Evolutionary conservation across 257 asterid genomes (phyloP).

Genomic region (Rhazya stricta): DNA sequence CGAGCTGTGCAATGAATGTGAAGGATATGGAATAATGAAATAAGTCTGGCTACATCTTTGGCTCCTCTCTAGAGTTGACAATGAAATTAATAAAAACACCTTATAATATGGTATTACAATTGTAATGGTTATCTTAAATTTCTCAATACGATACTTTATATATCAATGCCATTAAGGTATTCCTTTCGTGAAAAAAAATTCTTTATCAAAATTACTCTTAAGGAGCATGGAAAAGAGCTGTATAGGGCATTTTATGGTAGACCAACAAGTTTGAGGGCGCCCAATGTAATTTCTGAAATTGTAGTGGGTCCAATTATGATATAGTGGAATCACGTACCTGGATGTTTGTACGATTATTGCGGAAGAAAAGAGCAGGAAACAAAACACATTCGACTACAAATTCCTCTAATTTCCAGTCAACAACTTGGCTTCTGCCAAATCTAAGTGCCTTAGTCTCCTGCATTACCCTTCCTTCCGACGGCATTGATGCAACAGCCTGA

Average conservation of each 20-base stretch:
- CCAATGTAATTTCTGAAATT: background rate
- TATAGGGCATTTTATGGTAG: background rate
- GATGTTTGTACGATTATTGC: background rate
- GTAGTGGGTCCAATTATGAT: background rate
- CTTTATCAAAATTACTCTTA: too few relatives aligned
- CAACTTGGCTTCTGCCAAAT: background rate
- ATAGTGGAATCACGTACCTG: background rate
- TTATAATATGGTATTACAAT: too few relatives aligned
- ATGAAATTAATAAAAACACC: too few relatives aligned
- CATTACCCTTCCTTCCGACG: background rate
- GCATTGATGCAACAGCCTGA: background rate
- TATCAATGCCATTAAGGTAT: too few relatives aligned
- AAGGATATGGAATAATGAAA: too few relatives aligned
- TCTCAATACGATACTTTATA: too few relatives aligned
- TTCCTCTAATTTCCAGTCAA: background rate
- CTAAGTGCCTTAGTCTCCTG: background rate
- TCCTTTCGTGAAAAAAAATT: too few relatives aligned
- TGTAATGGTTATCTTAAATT: too few relatives aligned
- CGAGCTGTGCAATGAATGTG: too few relatives aligned
- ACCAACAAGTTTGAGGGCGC: background rate
- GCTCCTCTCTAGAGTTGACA: too few relatives aligned
- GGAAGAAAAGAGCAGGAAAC: background rate
- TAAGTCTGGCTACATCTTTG: too few relatives aligned
- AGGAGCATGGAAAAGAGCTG: too few relatives aligned
- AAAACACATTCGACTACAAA: background rate